These are phyloP conservation scores for Curvularia lunata DNA, from an alignment of 2,329 filamentous ascomycete genomes.

Conservation along the genomic window DNA sequence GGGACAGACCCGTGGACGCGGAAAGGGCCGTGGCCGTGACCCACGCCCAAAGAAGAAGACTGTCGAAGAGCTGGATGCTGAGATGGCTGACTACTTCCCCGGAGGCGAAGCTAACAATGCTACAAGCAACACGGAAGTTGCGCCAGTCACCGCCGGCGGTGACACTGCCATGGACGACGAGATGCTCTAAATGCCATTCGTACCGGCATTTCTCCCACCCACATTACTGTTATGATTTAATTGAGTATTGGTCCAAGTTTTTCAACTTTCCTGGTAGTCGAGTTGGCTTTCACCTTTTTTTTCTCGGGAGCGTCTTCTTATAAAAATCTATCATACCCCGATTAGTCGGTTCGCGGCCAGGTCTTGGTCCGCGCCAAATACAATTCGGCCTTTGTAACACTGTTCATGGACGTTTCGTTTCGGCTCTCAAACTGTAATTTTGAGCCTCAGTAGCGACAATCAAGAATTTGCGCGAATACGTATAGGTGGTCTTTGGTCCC, in stretches of 20 bases:
- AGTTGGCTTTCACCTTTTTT: slow-evolving; percentile 19
- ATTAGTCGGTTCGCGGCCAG: slow-evolving; percentile 16
- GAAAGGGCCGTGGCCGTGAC: slow-evolving; percentile 56
- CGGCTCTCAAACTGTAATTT: slow-evolving; percentile 22
- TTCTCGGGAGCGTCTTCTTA: slow-evolving; percentile 26
- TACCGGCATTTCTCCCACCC: slow-evolving; percentile 2
- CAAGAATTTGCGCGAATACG: slow-evolving; percentile 16
- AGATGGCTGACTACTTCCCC: slow-evolving; percentile 96
- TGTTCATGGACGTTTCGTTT: slow-evolving; percentile 22
- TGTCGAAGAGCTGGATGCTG: slow-evolving; percentile 90
- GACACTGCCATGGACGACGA: slow-evolving; percentile 52
- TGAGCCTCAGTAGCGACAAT: slow-evolving; percentile 27
- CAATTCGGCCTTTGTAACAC: slow-evolving; percentile 34
- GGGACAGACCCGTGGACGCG: slow-evolving; percentile 53
- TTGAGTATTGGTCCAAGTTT: slow-evolving; percentile 19
- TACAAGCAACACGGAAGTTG: slow-evolving; percentile 53
- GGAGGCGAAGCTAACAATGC: slow-evolving; percentile 52
- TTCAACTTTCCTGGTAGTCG: slow-evolving; percentile 18
- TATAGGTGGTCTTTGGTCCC: not conserved
- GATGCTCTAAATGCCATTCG: slow-evolving; percentile 39
- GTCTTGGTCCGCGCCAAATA: slow-evolving; percentile 13
- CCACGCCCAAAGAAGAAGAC: slow-evolving; percentile 86
- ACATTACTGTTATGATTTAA: slow-evolving; percentile 16
- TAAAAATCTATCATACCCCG: slow-evolving; percentile 9
- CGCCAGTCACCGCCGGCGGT: slow-evolving; percentile 49